Conservation (phyloP, 1,284 basidiomycete species). For the Hemileia vastatrix region DNA sequence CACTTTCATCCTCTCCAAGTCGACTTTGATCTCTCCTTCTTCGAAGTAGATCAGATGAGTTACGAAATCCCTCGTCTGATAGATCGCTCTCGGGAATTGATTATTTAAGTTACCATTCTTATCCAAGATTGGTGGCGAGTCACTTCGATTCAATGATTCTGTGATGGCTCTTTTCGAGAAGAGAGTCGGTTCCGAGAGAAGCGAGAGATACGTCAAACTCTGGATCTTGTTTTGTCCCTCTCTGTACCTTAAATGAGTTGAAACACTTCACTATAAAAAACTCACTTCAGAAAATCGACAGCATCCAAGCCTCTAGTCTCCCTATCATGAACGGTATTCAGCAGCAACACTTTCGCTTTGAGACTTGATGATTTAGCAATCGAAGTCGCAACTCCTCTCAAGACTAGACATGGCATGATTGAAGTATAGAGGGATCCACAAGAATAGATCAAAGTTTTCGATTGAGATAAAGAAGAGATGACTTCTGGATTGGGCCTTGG, state of each 20-base stretch:
- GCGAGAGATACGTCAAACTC: too few species aligned
- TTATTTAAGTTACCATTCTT: conserved; percentile 45
- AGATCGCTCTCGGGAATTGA: conserved; percentile 39
- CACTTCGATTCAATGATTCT: conserved; percentile 57
- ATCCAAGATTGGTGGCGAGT: conserved; percentile 10
- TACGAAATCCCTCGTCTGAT: conserved; percentile 47
- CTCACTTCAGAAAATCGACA: conserved; percentile 67
- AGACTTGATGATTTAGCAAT: conserved; percentile 67
- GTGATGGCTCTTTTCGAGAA: conserved; percentile 54
- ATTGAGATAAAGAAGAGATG: conserved; percentile 56
- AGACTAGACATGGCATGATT: conserved; percentile 78
- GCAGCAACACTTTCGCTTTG: conserved; percentile 69
- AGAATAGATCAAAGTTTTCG: conserved; percentile 64
- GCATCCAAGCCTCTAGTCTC: conserved; percentile 80
- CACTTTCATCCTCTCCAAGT: conserved; percentile 56
- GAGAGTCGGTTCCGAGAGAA: conserved; percentile 16
- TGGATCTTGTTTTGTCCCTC: too few species aligned
- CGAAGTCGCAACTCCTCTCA: conserved; percentile 67
- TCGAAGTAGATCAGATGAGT: conserved; percentile 73
- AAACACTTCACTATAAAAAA: conserved; percentile 20
- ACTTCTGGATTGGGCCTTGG: conserved; percentile 77
- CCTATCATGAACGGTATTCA: conserved; percentile 80
- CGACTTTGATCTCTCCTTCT: conserved; percentile 56
- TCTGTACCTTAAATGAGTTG: too few species aligned
- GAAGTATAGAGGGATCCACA: conserved; percentile 34